Conservation (phyloP, 306 rosid genomes). For the Abrus precatorius region DNA sequence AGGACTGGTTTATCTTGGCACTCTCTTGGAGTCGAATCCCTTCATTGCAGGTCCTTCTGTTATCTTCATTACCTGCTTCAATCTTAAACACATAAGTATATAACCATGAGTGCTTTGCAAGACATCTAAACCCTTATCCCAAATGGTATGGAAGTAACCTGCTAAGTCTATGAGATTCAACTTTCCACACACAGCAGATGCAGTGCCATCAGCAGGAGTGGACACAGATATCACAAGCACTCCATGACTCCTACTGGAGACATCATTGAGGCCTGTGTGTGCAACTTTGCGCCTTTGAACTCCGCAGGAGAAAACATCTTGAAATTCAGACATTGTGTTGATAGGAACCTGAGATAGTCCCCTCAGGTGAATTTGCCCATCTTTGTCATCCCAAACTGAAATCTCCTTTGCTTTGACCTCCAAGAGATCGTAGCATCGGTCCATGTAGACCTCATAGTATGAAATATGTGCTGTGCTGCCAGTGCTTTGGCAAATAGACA, state of each 20-base stretch:
- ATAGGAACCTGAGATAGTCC: slow-evolving; percentile 79
- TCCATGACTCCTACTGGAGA: slow-evolving; percentile 96
- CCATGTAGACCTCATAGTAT: slow-evolving; percentile 91
- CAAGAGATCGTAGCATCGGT: slow-evolving; percentile 89
- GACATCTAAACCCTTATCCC: slow-evolving; percentile 19
- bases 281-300: slow-evolving; percentile 83
- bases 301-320: slow-evolving; percentile 67
- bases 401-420: slow-evolving; percentile 82
- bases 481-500: slow-evolving; percentile 67
- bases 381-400: slow-evolving; percentile 81
- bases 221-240: slow-evolving; percentile 85
- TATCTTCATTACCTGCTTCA: slow-evolving; percentile 91
- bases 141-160: slow-evolving; percentile 58
- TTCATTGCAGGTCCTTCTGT: slow-evolving; percentile 88
- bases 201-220: slow-evolving; percentile 55
- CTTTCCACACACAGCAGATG: slow-evolving; percentile 65
- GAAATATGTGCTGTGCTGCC: slow-evolving; percentile 75
- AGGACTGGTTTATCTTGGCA: slow-evolving; percentile 90
- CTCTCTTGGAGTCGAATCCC: slow-evolving; percentile 98
- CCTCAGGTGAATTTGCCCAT: slow-evolving; percentile 84
- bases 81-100: slow-evolving; percentile 26
- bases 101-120: slow-evolving; percentile 31
- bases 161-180: slow-evolving; percentile 97
- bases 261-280: slow-evolving; percentile 88
- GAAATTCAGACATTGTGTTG: slow-evolving; percentile 71